Evolutionary conservation across 2,329 filamentous ascomycete genomes (phyloP).

Genomic region (Phoma sp.): DNA sequence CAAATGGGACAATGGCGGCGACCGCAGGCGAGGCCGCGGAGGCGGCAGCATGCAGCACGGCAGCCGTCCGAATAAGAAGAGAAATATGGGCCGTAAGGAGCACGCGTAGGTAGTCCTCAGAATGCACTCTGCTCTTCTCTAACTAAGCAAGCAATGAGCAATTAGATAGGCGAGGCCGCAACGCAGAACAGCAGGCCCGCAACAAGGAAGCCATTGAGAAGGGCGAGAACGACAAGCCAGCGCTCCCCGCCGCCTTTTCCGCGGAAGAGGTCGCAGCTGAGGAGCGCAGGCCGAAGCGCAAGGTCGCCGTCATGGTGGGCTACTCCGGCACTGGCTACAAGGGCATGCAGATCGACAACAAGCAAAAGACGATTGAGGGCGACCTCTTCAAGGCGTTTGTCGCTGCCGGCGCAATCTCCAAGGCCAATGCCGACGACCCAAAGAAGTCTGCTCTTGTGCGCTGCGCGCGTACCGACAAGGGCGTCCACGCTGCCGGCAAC

Average conservation of each 20-base stretch:
- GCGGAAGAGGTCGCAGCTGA: conserved; percentile 89
- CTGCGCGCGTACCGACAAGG: conserved; percentile 96
- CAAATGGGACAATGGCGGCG: conserved; percentile 35
- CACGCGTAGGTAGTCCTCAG: conserved; percentile 59
- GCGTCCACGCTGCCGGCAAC: conserved; percentile 94
- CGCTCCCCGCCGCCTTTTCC: conserved; percentile 65
- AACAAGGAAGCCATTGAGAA: conserved; percentile 47
- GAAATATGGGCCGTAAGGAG: conserved; percentile 70
- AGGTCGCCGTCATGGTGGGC: conserved; percentile 93
- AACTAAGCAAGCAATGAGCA: conserved; percentile 53
- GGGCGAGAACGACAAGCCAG: conserved; percentile 47
- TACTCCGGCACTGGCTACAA: conserved; percentile 97
- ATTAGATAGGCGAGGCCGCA: conserved; percentile 56
- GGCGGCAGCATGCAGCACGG: conserved; percentile 46
- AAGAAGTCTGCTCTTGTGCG: conserved; percentile 94
- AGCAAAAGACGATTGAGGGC: conserved; percentile 92
- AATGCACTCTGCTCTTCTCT: conserved; percentile 31
- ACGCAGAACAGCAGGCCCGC: conserved; percentile 49
- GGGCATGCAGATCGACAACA: conserved; percentile 83
- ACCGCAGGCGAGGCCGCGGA: conserved; percentile 38
- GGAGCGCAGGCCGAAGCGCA: conserved; percentile 87
- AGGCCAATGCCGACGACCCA: conserved; percentile 94
- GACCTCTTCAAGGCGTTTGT: conserved; percentile 94
- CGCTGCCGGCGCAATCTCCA: conserved; percentile 88
- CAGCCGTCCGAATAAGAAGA: conserved; percentile 61